A percentile compares a stretch with the other conserved stretches of the same genome.
Evolutionary conservation across 306 rosid species (phyloP).

Genomic region (Arachis stenosperma): DNA sequence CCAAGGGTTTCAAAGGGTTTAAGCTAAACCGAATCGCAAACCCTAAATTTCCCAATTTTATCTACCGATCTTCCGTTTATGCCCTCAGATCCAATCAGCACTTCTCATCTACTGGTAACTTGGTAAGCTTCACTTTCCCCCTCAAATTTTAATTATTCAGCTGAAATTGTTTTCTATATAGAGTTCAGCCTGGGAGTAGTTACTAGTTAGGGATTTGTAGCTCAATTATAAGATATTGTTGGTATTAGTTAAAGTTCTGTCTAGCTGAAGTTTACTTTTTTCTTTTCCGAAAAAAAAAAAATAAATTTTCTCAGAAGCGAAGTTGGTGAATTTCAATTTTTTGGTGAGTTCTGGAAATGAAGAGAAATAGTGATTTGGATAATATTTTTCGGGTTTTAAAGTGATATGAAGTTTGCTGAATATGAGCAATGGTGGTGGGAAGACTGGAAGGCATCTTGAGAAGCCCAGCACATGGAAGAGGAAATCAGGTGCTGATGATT

Average conservation of each 20-base stretch:
- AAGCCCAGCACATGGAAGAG: constrained; percentile 49
- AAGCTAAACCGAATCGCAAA: constrained; percentile 30
- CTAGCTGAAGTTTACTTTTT: neutral
- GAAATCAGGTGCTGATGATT: constrained; percentile 63
- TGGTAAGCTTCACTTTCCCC: constrained; percentile 30
- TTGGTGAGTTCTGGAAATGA: constrained; percentile 33
- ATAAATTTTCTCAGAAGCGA: constrained; percentile 39
- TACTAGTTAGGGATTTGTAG: constrained; percentile 38
- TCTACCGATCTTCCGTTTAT: neutral
- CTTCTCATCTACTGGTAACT: neutral
- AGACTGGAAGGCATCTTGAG: constrained; percentile 72
- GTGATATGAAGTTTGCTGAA: constrained; percentile 88
- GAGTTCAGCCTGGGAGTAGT: neutral
- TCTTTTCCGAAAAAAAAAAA: neutral
- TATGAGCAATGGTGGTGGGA: constrained; percentile 92
- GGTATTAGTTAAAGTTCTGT: constrained; percentile 20
- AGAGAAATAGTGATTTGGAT: constrained; percentile 46
- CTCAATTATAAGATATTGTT: neutral
- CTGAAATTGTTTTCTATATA: neutral
- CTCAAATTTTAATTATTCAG: neutral
- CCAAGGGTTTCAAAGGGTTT: constrained; percentile 45
- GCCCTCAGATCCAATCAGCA: constrained; percentile 41
- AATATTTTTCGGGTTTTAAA: constrained; percentile 38
- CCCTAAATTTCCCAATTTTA: constrained; percentile 32
- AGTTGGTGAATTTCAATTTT: constrained; percentile 31